These are phyloP conservation scores for Ophiostoma angusticollis DNA, from an alignment of 2,329 filamentous ascomycete species.

Conservation along the genomic window DNA sequence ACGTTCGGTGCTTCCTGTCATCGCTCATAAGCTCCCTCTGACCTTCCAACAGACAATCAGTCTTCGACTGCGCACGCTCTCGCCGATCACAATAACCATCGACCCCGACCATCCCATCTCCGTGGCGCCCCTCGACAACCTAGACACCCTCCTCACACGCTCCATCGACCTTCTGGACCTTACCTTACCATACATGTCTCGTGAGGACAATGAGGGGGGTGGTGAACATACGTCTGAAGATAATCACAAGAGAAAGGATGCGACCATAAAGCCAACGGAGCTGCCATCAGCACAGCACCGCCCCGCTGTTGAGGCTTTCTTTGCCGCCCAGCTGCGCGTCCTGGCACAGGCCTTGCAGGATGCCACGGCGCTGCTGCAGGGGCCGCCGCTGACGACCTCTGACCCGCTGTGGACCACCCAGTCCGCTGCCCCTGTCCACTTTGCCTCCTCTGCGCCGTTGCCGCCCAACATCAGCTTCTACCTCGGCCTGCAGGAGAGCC, in stretches of 20 bases:
- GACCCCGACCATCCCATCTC: constrained; percentile 37
- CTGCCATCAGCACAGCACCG: too few relatives aligned
- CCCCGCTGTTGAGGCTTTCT: constrained; percentile 31
- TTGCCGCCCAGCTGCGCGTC: constrained; percentile 42
- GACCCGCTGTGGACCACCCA: constrained; percentile 32
- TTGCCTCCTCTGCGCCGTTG: constrained; percentile 33
- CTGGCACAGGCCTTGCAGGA: constrained; percentile 42
- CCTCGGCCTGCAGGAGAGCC: constrained; percentile 56
- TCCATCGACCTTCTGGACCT: constrained; percentile 74
- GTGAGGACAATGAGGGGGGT: too few relatives aligned
- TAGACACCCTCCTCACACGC: constrained; percentile 68
- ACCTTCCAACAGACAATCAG: constrained; percentile 61
- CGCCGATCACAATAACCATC: constrained; percentile 35
- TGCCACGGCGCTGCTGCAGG: constrained; percentile 40
- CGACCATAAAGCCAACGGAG: too few relatives aligned
- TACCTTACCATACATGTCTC: constrained; percentile 51
- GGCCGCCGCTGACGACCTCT: constrained; percentile 29
- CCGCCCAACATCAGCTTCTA: constrained; percentile 61
- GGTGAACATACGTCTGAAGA: too few relatives aligned
- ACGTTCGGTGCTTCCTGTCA: too few relatives aligned
- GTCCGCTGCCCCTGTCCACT: constrained; percentile 32
- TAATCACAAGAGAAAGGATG: too few relatives aligned
- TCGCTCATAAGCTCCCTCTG: too few relatives aligned
- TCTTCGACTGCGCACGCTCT: constrained; percentile 60
- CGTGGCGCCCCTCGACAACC: constrained; percentile 56